These are phyloP conservation scores for Pleurotus sapidus DNA, from an alignment of 768 basidiomycete species.

Conservation along the genomic window DNA sequence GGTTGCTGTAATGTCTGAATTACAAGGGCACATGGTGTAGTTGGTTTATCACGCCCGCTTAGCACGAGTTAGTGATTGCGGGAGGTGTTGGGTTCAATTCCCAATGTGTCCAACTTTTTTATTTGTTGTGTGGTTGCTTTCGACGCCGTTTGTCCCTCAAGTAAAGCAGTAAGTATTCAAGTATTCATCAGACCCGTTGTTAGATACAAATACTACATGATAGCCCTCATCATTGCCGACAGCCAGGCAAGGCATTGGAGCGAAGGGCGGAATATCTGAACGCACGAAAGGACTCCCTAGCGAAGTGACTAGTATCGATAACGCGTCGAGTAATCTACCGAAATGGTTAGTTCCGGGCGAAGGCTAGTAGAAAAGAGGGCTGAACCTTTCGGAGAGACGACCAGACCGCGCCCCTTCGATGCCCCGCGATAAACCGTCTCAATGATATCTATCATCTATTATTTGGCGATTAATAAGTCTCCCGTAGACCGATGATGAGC, in stretches of 20 bases:
- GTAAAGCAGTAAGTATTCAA: too few relatives aligned
- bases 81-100: conserved; percentile 10
- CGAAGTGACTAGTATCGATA: conserved; percentile 59
- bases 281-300: background rate
- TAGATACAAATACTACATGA: too few relatives aligned
- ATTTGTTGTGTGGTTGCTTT: background rate
- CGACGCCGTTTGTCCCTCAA: too few relatives aligned
- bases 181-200: too few relatives aligned
- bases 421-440: conserved; percentile 99
- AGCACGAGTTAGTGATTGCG: background rate
- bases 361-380: background rate
- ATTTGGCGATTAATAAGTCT: background rate
- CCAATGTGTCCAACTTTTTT: conserved; percentile 5
- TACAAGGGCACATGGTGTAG: conserved; percentile 5
- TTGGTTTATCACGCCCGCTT: conserved; percentile 10
- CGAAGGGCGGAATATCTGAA: background rate
- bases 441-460: conserved; percentile 94
- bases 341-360: conserved; percentile 6
- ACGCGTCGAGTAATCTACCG: conserved; percentile 74
- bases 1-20: too few relatives aligned
- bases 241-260: background rate
- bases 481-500: background rate
- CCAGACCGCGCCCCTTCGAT: conserved; percentile 95
- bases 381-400: conserved; percentile 91
- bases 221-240: too few relatives aligned